These are phyloP conservation scores for Eleusine indica DNA, from an alignment of 176 grass and related monocot genomes.

Conservation along the genomic window DNA sequence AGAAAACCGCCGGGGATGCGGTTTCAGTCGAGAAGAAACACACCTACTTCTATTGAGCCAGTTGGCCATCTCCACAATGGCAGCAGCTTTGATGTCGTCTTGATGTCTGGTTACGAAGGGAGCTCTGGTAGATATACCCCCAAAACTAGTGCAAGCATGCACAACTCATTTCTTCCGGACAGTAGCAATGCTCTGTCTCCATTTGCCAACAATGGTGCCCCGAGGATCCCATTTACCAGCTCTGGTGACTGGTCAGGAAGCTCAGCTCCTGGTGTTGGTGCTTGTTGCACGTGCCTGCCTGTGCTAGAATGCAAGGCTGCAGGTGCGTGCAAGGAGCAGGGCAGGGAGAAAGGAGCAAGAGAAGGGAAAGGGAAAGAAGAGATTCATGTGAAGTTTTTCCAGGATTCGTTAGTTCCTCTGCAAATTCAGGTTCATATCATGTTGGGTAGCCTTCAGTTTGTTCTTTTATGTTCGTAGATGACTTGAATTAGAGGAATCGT, in stretches of 20 bases:
- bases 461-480: too few species aligned
- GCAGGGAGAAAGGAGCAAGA: too few species aligned
- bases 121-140: conserved; percentile 75
- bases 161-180: conserved; percentile 51
- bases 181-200: conserved; percentile 50
- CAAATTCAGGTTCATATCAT: too few species aligned
- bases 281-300: too few species aligned
- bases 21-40: conserved; percentile 64
- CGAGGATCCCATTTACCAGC: conserved; percentile 57
- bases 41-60: conserved; percentile 37
- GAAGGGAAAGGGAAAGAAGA: too few species aligned
- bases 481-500: too few species aligned
- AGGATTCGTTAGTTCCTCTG: too few species aligned
- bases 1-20: conserved; percentile 62
- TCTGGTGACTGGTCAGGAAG: conserved; percentile 86
- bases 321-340: too few species aligned
- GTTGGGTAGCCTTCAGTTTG: too few species aligned
- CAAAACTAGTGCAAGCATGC: conserved; percentile 53
- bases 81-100: conserved; percentile 71
- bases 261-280: conserved; percentile 58
- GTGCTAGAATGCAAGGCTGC: too few species aligned
- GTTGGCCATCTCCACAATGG: conserved; percentile 59
- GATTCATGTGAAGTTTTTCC: too few species aligned
- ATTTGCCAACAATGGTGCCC: conserved; percentile 52
- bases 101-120: conserved; percentile 64